Conservation (phyloP, 1,139 yeast genomes). For the Waltiozyma sp. region DNA sequence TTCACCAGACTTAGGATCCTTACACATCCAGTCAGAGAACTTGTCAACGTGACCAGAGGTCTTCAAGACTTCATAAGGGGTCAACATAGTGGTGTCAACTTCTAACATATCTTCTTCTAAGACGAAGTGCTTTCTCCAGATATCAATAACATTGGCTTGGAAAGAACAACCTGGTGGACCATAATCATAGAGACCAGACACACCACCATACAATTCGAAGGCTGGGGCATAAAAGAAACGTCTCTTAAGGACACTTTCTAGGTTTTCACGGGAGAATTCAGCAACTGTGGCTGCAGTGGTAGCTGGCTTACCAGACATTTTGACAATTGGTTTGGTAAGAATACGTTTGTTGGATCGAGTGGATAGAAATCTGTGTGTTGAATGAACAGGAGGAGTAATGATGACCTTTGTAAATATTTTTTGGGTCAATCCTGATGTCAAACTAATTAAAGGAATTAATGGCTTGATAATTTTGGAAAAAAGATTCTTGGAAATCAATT, state of each 20-base stretch:
- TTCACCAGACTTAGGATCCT: slow-evolving; percentile 91
- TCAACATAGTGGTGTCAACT: slow-evolving; percentile 95
- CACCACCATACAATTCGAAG: slow-evolving; percentile 96
- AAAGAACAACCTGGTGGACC: slow-evolving; percentile 99
- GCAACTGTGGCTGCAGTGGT: slow-evolving; percentile 20
- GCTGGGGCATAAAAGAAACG: slow-evolving; percentile 97
- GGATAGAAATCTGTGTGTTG: not conserved
- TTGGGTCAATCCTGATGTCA: not conserved
- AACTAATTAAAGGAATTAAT: not conserved
- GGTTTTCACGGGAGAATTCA: slow-evolving; percentile 68
- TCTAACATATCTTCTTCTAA: slow-evolving; percentile 98
- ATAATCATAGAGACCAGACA: slow-evolving; percentile 93
- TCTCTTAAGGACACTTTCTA: slow-evolving; percentile 87
- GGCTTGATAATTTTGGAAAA: not conserved
- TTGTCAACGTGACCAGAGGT: slow-evolving; percentile 99
- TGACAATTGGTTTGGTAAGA: slow-evolving; percentile 3
- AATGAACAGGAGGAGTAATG: not conserved
- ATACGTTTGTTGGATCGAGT: not conserved
- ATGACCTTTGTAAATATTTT: not conserved
- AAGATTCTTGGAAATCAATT: not conserved
- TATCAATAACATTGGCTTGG: slow-evolving; percentile 89
- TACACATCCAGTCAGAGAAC: slow-evolving; percentile 99
- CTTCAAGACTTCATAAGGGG: slow-evolving; percentile 94
- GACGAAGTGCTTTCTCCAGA: slow-evolving; percentile 96
- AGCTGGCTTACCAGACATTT: slow-evolving; percentile 30